Evolutionary conservation across 495 filamentous ascomycete genomes (phyloP).

Genomic region (Wilcoxina mikolae): DNA sequence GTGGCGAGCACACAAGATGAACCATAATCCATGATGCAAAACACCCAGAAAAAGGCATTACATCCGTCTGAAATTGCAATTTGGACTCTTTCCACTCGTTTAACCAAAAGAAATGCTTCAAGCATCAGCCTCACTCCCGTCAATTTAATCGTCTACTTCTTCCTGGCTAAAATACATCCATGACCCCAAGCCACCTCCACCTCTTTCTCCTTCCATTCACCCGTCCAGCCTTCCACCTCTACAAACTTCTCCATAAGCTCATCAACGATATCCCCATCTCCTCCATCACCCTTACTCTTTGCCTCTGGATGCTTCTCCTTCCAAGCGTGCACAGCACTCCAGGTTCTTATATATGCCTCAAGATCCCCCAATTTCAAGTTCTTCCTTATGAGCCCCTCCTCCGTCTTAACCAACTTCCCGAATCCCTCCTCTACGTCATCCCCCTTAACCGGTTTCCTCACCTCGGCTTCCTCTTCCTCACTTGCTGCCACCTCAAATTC

Average conservation of each 20-base stretch:
- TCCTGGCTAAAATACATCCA: conserved; percentile 39
- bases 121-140: background rate
- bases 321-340: conserved; percentile 42
- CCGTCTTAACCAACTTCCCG: conserved; percentile 28
- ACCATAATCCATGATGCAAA: no score
- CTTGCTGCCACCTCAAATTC: conserved; percentile 13
- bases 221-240: conserved; percentile 32
- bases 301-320: conserved; percentile 34
- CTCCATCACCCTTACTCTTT: conserved; percentile 36
- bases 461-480: background rate
- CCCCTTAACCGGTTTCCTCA: background rate
- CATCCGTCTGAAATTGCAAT: no score
- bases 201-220: conserved; percentile 38
- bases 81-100: background rate
- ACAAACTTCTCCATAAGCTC: conserved; percentile 41
- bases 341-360: conserved; percentile 44
- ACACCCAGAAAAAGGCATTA: no score
- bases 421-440: conserved; percentile 5
- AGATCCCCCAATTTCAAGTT: conserved; percentile 40
- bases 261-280: conserved; percentile 41
- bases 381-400: conserved; percentile 37
- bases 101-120: background rate
- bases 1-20: no score
- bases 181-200: conserved; percentile 43
- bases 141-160: conserved; percentile 32